Percentiles rank a stretch among this genome's conserved stretches.
These are phyloP conservation scores for Liquidambar formosana DNA, from an alignment of 164 flowering plant genomes.

Conservation along the genomic window DNA sequence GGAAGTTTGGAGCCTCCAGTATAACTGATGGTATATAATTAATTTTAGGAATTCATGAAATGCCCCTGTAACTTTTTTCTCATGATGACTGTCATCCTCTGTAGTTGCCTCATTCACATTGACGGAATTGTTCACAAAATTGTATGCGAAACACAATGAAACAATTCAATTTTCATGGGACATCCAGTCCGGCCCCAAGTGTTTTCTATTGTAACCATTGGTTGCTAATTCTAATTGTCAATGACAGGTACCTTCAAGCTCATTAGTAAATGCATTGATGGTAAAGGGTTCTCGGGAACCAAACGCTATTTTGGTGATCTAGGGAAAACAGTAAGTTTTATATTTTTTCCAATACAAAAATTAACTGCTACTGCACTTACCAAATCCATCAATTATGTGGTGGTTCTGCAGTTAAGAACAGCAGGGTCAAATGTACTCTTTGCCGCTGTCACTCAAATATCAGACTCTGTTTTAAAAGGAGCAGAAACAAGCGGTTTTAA, in stretches of 20 bases:
- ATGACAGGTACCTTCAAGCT: conserved; percentile 79
- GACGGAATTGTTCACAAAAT: too few relatives aligned
- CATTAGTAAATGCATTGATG: conserved; percentile 70
- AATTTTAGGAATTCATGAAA: too few relatives aligned
- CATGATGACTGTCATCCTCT: too few relatives aligned
- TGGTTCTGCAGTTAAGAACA: conserved; percentile 62
- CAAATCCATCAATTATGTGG: neutral
- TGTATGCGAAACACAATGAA: too few relatives aligned
- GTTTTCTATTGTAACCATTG: neutral
- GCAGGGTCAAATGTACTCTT: conserved; percentile 92
- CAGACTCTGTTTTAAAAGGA: conserved; percentile 87
- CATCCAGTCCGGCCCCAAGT: neutral
- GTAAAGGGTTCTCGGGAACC: conserved; percentile 87
- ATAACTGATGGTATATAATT: too few relatives aligned
- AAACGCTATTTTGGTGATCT: conserved; percentile 94
- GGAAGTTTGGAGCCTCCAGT: too few relatives aligned
- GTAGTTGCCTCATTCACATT: too few relatives aligned
- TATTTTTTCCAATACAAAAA: neutral
- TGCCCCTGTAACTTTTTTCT: too few relatives aligned
- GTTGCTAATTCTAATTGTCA: conserved; percentile 10
- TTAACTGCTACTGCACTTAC: neutral
- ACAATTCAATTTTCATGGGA: too few relatives aligned
- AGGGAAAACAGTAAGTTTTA: conserved; percentile 73
- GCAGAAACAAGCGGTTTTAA: conserved; percentile 89
- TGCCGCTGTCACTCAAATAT: conserved; percentile 87